A percentile compares a stretch with the other conserved stretches of the same genome.
Conservation (phyloP, 352 stramenopile species). For the Globisporangium recalcitrans region DNA sequence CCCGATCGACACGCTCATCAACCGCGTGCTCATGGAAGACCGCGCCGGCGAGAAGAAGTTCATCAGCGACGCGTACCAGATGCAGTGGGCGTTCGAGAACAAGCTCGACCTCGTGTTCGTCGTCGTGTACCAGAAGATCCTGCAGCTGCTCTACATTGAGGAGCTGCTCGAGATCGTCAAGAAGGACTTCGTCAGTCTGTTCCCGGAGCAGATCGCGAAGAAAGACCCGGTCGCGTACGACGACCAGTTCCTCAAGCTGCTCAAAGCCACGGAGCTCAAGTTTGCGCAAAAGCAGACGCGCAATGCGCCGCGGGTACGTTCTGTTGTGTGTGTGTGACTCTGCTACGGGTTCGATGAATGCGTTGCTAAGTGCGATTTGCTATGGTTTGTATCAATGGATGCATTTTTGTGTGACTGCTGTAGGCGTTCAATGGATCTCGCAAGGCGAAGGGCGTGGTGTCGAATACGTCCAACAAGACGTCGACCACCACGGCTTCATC, state of each 20-base stretch:
- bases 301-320: conserved; percentile 46
- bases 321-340: too few species aligned
- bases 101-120: conserved; percentile 90
- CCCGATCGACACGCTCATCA: conserved; percentile 86
- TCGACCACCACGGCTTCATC: conserved; percentile 22
- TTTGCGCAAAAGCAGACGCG: conserved; percentile 55
- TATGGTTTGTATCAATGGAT: neutral
- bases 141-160: conserved; percentile 89
- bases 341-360: too few species aligned
- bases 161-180: conserved; percentile 88
- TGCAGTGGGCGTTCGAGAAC: conserved; percentile 92
- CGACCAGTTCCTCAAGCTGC: conserved; percentile 73
- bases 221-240: conserved; percentile 79
- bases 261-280: conserved; percentile 69
- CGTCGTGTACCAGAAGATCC: conserved; percentile 89
- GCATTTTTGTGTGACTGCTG: neutral
- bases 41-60: conserved; percentile 82
- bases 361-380: neutral
- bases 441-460: conserved; percentile 50
- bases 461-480: conserved; percentile 45
- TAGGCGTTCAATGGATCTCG: conserved; percentile 61
- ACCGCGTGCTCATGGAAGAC: conserved; percentile 88
- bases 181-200: conserved; percentile 70
- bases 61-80: conserved; percentile 78
- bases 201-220: conserved; percentile 66